phyloP scores from a whole-genome alignment of 1,139 yeast genomes.

The Pneumocystis jirovecii region DNA sequence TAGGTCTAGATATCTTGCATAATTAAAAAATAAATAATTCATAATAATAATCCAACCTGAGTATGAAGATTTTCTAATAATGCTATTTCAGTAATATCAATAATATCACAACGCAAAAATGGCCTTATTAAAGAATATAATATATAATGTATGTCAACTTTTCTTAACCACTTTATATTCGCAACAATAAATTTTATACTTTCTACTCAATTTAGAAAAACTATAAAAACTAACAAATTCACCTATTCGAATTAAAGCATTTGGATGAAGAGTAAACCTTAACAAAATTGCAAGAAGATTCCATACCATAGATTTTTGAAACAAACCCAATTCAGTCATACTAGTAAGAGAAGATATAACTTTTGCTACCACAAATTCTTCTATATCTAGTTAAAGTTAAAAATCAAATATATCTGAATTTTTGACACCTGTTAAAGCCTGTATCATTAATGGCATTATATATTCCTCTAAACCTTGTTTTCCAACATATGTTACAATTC shows the following conservation, averaged over 20 bases:
- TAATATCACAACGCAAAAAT: slow-evolving; percentile 60
- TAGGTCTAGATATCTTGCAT: slow-evolving; percentile 32
- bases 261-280: slow-evolving; percentile 62
- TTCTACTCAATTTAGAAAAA: slow-evolving; percentile 26
- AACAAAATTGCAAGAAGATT: slow-evolving; percentile 36
- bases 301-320: slow-evolving; percentile 36
- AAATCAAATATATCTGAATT: background rate
- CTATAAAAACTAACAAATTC: background rate
- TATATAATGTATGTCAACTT: slow-evolving; percentile 72
- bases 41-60: background rate
- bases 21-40: background rate
- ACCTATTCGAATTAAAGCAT: slow-evolving; percentile 57
- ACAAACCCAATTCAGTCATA: slow-evolving; percentile 39
- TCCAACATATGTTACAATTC: slow-evolving; percentile 69
- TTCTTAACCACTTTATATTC: slow-evolving; percentile 45
- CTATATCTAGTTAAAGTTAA: slow-evolving; percentile 31
- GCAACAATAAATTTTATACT: slow-evolving; percentile 47
- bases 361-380: slow-evolving; percentile 66
- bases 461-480: slow-evolving; percentile 73
- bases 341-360: slow-evolving; percentile 55
- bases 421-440: slow-evolving; percentile 44
- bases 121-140: slow-evolving; percentile 70
- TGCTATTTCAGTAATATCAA: slow-evolving; percentile 45
- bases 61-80: slow-evolving; percentile 8
- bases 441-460: slow-evolving; percentile 66